Evolutionary conservation across 2,329 filamentous ascomycete species (phyloP).

Genomic region (Neospermospora avenae): DNA sequence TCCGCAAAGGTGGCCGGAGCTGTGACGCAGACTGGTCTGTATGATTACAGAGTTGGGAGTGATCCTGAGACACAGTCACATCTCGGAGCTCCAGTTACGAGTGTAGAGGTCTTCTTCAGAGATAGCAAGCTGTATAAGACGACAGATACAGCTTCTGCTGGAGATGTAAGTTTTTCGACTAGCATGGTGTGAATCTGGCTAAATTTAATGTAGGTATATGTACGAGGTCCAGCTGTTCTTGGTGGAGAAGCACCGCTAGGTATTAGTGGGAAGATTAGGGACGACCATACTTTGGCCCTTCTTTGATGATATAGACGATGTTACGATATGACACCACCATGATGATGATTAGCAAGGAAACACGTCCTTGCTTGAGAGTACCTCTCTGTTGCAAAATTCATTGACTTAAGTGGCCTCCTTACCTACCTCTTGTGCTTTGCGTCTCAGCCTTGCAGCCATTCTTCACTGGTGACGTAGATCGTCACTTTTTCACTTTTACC

Average conservation of each 20-base stretch:
- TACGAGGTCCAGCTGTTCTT: slow-evolving; percentile 70
- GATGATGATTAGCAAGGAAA: background rate
- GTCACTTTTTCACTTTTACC: no score
- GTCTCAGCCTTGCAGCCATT: no score
- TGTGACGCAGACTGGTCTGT: slow-evolving; percentile 81
- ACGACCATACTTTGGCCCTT: slow-evolving; percentile 69
- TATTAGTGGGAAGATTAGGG: slow-evolving; percentile 60
- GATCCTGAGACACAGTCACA: slow-evolving; percentile 49
- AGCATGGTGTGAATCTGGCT: slow-evolving; percentile 6
- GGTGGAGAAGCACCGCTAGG: slow-evolving; percentile 63
- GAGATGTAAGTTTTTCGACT: slow-evolving; percentile 52
- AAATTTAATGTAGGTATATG: slow-evolving; percentile 55
- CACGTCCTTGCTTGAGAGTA: background rate
- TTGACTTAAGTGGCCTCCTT: background rate
- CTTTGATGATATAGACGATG: slow-evolving; percentile 13
- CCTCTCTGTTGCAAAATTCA: background rate
- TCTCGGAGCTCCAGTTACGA: slow-evolving; percentile 79
- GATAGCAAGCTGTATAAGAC: slow-evolving; percentile 60
- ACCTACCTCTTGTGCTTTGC: no score
- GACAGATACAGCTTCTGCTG: slow-evolving; percentile 57
- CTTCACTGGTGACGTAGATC: no score
- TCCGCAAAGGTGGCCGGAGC: slow-evolving; percentile 82
- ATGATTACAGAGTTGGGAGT: slow-evolving; percentile 70
- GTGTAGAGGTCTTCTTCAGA: slow-evolving; percentile 72
- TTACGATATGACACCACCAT: background rate